A percentile compares a stretch with the other conserved stretches of the same genome.
These are phyloP conservation scores for Danielia reshetovae DNA, from an alignment of 805 yeast species.

Conservation along the genomic window DNA sequence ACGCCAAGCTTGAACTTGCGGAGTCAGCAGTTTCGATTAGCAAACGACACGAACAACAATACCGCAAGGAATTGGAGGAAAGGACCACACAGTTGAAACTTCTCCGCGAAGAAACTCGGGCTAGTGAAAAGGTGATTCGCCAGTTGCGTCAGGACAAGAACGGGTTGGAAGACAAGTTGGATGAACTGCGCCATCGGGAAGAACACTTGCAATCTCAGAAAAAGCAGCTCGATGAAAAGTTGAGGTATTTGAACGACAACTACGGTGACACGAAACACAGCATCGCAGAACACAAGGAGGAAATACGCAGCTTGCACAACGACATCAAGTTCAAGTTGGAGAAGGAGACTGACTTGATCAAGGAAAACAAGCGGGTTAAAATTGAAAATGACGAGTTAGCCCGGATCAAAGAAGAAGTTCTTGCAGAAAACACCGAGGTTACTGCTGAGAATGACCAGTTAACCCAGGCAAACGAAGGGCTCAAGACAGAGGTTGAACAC, in stretches of 20 bases:
- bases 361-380: conserved; percentile 56
- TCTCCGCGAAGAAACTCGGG: conserved; percentile 49
- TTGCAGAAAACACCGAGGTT: conserved; percentile 31
- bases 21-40: conserved; percentile 68
- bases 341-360: conserved; percentile 62
- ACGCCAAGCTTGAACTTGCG: conserved; percentile 68
- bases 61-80: conserved; percentile 49
- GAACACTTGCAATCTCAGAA: conserved; percentile 10
- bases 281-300: conserved; percentile 38
- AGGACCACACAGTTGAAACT: conserved; percentile 51
- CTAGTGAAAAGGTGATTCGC: conserved; percentile 51
- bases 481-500: conserved; percentile 24
- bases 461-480: conserved; percentile 26
- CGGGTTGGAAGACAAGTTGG: conserved; percentile 26
- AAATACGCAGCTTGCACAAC: conserved; percentile 50
- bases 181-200: conserved; percentile 11
- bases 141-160: conserved; percentile 28
- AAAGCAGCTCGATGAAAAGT: conserved; percentile 22
- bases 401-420: conserved; percentile 24
- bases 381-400: conserved; percentile 52
- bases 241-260: conserved; percentile 19
- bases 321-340: conserved; percentile 55
- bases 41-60: conserved; percentile 55
- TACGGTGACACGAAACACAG: conserved; percentile 22
- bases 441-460: conserved; percentile 40